A percentile compares a stretch with the other conserved stretches of the same genome.
Conservation (phyloP, 164 flowering plant genomes). For the Tetrastigma voinierianum region DNA sequence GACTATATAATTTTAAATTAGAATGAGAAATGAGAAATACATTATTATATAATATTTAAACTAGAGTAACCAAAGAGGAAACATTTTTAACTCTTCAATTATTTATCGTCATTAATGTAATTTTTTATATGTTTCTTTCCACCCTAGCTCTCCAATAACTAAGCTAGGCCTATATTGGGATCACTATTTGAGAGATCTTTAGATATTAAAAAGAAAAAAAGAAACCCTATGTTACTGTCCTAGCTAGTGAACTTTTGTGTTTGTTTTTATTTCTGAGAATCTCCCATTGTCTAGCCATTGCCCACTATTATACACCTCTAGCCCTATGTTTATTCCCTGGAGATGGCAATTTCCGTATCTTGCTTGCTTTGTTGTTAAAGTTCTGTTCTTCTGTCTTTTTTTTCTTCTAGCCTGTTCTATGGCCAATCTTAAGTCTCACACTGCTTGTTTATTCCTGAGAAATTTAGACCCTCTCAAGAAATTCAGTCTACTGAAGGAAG, state of each 20-base stretch:
- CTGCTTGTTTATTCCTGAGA: slow-evolving; percentile 12
- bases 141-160: too few species aligned
- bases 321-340: background rate
- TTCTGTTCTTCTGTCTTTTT: background rate
- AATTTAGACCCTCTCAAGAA: slow-evolving; percentile 13
- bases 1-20: too few species aligned
- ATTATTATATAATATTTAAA: too few species aligned
- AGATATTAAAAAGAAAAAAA: too few species aligned
- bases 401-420: slow-evolving; percentile 2
- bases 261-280: background rate
- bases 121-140: too few species aligned
- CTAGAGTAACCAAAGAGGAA: too few species aligned
- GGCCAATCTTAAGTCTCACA: slow-evolving; percentile 17
- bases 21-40: too few species aligned
- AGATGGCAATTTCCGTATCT: background rate
- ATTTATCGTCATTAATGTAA: too few species aligned
- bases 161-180: too few species aligned
- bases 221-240: too few species aligned
- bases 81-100: too few species aligned
- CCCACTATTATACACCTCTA: background rate
- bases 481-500: slow-evolving; percentile 19
- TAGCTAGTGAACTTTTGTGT: background rate
- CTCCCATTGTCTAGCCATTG: background rate
- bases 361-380: background rate
- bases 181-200: too few species aligned